Base-by-base conservation (phyloP, 371 early-diverging fungal genomes). In the Mucor circinelloides region DNA sequence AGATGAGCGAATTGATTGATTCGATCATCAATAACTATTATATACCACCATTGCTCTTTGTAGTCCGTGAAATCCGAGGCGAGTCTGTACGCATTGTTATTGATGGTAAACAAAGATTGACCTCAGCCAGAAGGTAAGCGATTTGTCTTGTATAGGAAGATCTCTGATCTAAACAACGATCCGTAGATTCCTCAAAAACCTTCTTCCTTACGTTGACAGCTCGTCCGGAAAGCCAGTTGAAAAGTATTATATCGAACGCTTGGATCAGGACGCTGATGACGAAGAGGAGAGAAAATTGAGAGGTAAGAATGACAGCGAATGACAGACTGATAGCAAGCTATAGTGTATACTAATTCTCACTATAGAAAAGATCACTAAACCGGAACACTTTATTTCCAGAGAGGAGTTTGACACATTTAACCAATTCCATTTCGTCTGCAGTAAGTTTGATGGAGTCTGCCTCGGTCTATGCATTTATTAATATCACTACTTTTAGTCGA, bases 51-150 rank as follows among this genome's bases (percentile, higher is more conserved):
- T 31, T 81, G 10, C 36, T 81, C 17, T 74, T 78, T 66, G 66
- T 77, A 0, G 60, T 68, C 1, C 34, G 70, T 34, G 55, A 69
- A 32, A 34, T 60, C 4, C 50, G 54, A 36, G 59, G 56, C 0
- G 31, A 44, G 4, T 50, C 63, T 0, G 55, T 67, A 2, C 74
- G 75, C 46, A 60, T 67, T 5, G 78, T 76, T 25, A 71, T 81
- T 42, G 78, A 81, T 54, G 81, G 81, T 21, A 81, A 81, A 34
- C 81, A 81, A 32, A 48, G 81, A 30, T 40, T 81, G 19, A 76
- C 78, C 5, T 67, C 81, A 0, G 71, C 76, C 15, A 54, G 67
- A 27, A 68, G 62, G 81, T 76, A 72, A 56, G 58, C 28, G 27
- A 7, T 6, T 50, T 7, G 17, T 5, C 5, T 54, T 15, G 17